Conservation (phyloP, 768 basidiomycete species). For the Candolleomyces aberdarensis region DNA sequence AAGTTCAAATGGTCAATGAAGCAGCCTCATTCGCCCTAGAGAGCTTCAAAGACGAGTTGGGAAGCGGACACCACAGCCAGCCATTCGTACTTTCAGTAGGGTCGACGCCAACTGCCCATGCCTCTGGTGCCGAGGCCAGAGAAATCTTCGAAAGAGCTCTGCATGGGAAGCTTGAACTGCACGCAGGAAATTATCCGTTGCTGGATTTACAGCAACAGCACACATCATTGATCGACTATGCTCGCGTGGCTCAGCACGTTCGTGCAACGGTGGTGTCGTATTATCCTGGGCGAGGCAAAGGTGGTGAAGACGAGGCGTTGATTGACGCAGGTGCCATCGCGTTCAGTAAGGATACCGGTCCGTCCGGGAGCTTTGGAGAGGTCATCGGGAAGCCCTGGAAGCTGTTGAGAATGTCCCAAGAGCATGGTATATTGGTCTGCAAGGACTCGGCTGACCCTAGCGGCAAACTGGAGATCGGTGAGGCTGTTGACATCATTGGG, state of each 20-base stretch:
- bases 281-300: constrained; percentile 64
- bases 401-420: constrained; percentile 67
- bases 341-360: constrained; percentile 85
- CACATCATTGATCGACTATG: constrained; percentile 58
- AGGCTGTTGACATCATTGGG: constrained; percentile 68
- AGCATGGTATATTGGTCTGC: constrained; percentile 70
- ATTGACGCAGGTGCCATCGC: constrained; percentile 83
- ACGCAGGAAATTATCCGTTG: constrained; percentile 85
- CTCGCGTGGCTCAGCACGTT: constrained; percentile 63
- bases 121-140: constrained; percentile 54
- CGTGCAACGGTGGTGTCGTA: constrained; percentile 75
- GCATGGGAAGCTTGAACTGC: constrained; percentile 67
- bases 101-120: constrained; percentile 86
- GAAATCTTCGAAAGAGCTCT: constrained; percentile 43
- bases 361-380: constrained; percentile 67
- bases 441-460: constrained; percentile 19
- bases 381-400: constrained; percentile 65
- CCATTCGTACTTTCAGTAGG: constrained; percentile 78
- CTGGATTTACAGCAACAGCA: constrained; percentile 82
- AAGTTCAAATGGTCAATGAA: constrained; percentile 67
- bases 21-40: constrained; percentile 57
- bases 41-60: constrained; percentile 36
- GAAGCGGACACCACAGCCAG: constrained; percentile 29
- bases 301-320: constrained; percentile 69
- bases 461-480: constrained; percentile 49